These are phyloP conservation scores for Mucor irregularis DNA, from an alignment of 371 early-diverging fungal species.

Conservation along the genomic window DNA sequence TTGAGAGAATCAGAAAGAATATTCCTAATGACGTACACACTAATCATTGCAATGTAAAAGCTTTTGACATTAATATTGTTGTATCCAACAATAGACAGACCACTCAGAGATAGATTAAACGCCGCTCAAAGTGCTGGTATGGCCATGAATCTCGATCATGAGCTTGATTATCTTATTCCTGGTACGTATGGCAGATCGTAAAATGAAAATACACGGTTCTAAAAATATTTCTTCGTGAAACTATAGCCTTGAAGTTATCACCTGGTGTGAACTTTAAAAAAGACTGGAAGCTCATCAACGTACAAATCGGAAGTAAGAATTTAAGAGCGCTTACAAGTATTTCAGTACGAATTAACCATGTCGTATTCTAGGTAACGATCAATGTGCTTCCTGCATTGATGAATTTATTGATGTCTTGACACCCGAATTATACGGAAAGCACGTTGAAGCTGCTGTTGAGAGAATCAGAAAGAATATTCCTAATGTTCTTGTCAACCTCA, in stretches of 20 bases:
- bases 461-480: conserved; percentile 29
- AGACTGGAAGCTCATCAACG: conserved; percentile 65
- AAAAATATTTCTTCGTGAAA: conserved; percentile 18
- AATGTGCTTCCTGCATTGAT: conserved; percentile 56
- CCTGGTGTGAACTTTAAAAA: conserved; percentile 31
- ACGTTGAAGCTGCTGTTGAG: conserved; percentile 38
- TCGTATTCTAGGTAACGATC: conserved; percentile 45
- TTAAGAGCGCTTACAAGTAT: too few relatives aligned
- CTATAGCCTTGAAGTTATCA: conserved; percentile 5
- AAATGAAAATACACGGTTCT: not conserved
- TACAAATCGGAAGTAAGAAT: conserved; percentile 63
- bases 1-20: conserved; percentile 34
- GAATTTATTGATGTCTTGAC: conserved; percentile 9
- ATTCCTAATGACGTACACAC: conserved; percentile 25
- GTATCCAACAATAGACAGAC: too few relatives aligned
- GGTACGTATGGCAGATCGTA: too few relatives aligned
- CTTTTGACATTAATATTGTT: too few relatives aligned
- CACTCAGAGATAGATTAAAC: conserved; percentile 29
- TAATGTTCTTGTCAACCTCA: conserved; percentile 39
- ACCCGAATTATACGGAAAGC: conserved; percentile 23
- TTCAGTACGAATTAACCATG: not conserved
- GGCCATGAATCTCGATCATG: conserved; percentile 24
- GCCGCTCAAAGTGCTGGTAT: conserved; percentile 35
- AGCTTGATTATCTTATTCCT: conserved; percentile 36
- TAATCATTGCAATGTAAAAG: too few relatives aligned